A percentile compares a stretch with the other conserved stretches of the same genome.
phyloP scores from a whole-genome alignment of 345 rosid genomes.

The Citrus australasica region DNA sequence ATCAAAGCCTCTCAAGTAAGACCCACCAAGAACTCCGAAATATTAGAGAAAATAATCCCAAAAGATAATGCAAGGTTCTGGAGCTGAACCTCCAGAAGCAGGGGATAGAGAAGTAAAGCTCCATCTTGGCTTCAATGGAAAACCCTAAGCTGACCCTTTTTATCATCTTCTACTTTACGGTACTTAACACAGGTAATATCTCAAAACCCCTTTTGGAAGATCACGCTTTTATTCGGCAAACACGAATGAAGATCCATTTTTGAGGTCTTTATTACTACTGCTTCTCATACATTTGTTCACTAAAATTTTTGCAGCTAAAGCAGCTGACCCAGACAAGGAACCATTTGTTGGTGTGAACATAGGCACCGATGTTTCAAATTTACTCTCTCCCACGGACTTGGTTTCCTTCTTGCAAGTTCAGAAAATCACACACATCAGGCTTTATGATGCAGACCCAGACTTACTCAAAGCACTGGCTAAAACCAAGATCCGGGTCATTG shows the following conservation, averaged over 20 bases:
- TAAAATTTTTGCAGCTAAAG: slow-evolving; percentile 21
- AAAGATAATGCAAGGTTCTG: slow-evolving; percentile 73
- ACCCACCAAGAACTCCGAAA: background rate
- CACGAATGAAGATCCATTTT: background rate
- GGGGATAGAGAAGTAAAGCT: slow-evolving; percentile 39
- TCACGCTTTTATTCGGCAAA: background rate
- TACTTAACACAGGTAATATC: slow-evolving; percentile 20
- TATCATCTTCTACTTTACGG: slow-evolving; percentile 31
- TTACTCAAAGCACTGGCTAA: slow-evolving; percentile 72
- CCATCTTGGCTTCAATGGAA: slow-evolving; percentile 62
- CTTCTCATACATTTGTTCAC: background rate
- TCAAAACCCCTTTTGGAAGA: slow-evolving; percentile 2
- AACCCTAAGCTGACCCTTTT: slow-evolving; percentile 36
- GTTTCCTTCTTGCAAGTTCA: slow-evolving; percentile 68
- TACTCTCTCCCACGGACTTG: slow-evolving; percentile 45
- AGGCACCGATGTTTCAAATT: slow-evolving; percentile 69
- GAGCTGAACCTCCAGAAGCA: slow-evolving; percentile 35
- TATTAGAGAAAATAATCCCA: background rate
- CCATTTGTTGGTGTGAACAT: slow-evolving; percentile 82
- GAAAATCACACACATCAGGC: slow-evolving; percentile 68
- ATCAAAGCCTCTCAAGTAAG: slow-evolving; percentile 2
- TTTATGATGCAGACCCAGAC: slow-evolving; percentile 82
- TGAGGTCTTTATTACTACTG: background rate
- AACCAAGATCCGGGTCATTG: slow-evolving; percentile 84
- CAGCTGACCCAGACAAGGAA: slow-evolving; percentile 50